Conservation (phyloP, 768 basidiomycete genomes). For the Neoboletus magnificus region DNA sequence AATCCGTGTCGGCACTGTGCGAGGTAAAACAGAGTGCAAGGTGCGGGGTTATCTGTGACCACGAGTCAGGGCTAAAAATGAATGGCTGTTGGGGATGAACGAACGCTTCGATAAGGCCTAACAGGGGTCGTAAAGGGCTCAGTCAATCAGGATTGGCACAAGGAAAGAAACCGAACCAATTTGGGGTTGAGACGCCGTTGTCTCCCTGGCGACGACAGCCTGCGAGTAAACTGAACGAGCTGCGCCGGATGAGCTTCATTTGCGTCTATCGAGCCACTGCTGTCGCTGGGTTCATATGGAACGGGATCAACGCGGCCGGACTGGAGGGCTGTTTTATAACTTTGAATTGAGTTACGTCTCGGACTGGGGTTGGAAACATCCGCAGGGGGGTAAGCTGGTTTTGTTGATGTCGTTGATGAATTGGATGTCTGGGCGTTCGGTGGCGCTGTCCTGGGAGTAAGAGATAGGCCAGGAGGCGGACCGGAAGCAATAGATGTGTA, state of each 20-base stretch:
- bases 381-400: background rate
- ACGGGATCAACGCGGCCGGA: slow-evolving; percentile 21
- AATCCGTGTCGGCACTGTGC: slow-evolving; percentile 56
- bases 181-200: slow-evolving; percentile 48
- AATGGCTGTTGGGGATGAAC: slow-evolving; percentile 26
- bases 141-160: slow-evolving; percentile 11
- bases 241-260: slow-evolving; percentile 33
- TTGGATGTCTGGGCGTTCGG: slow-evolving; percentile 9
- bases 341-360: slow-evolving; percentile 26
- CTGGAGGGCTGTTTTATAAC: slow-evolving; percentile 44
- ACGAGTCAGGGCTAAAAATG: background rate
- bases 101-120: slow-evolving; percentile 62
- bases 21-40: slow-evolving; percentile 65
- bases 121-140: slow-evolving; percentile 13
- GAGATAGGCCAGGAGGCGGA: slow-evolving; percentile 26
- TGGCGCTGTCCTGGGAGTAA: slow-evolving; percentile 10
- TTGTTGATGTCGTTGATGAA: slow-evolving; percentile 10
- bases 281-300: slow-evolving; percentile 44
- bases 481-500: slow-evolving; percentile 25
- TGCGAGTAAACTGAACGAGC: slow-evolving; percentile 25
- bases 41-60: slow-evolving; percentile 51
- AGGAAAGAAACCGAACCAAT: slow-evolving; percentile 40
- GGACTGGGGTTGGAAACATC: slow-evolving; percentile 15
- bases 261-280: slow-evolving; percentile 45
- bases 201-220: slow-evolving; percentile 33